Conservation (phyloP, 2,329 filamentous ascomycete genomes). For the Arachnomyces sp. region DNA sequence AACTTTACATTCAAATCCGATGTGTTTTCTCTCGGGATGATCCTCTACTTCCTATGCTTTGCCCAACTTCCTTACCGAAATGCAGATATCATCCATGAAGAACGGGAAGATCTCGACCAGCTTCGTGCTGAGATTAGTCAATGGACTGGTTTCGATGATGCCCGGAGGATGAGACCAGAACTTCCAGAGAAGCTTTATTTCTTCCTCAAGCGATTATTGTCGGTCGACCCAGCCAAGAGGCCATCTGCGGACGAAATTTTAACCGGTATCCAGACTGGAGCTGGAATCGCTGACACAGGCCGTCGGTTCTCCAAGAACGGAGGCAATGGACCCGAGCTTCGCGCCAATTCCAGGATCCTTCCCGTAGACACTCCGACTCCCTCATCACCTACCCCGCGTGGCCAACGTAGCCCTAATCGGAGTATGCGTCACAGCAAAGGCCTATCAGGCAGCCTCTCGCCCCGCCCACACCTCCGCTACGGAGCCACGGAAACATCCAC, state of each 20-base stretch:
- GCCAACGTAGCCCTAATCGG: conserved; percentile 15
- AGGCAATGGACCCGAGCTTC: conserved; percentile 25
- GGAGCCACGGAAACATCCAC: not conserved
- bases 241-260: conserved; percentile 83
- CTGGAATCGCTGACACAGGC: conserved; percentile 33
- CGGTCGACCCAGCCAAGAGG: conserved; percentile 64
- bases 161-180: conserved; percentile 65
- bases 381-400: conserved; percentile 15
- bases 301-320: conserved; percentile 30
- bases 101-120: conserved; percentile 81
- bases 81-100: conserved; percentile 78
- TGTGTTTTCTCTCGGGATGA: conserved; percentile 98
- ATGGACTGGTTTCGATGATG: conserved; percentile 81
- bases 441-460: conserved; percentile 14
- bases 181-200: conserved; percentile 79
- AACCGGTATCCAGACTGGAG: conserved; percentile 57
- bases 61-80: conserved; percentile 75
- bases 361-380: conserved; percentile 30
- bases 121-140: conserved; percentile 75
- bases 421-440: conserved; percentile 22
- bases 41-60: conserved; percentile 97
- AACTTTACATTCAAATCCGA: conserved; percentile 98
- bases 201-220: conserved; percentile 71
- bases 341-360: conserved; percentile 28
- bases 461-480: not conserved